These are phyloP conservation scores for Chytriomyces confervae DNA, from an alignment of 192 early-diverging fungal genomes.

Conservation along the genomic window DNA sequence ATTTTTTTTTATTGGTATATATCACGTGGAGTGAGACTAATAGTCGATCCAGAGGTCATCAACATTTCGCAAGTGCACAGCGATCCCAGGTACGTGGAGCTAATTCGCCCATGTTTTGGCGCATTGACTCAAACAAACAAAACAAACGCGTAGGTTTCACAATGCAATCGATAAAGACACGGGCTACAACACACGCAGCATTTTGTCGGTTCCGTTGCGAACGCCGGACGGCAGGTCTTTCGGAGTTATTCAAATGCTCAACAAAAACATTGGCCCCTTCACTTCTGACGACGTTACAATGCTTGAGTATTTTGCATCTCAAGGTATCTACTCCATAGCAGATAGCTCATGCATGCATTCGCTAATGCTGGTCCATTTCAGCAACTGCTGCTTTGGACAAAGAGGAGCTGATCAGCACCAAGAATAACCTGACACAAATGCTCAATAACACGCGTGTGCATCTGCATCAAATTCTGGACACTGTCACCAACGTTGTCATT, in stretches of 20 bases:
- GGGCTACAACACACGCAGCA: constrained; percentile 24
- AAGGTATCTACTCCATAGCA: constrained; percentile 1
- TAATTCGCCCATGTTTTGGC: background rate
- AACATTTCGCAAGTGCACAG: constrained; percentile 13
- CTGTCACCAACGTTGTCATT: constrained; percentile 18
- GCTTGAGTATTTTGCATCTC: constrained; percentile 14
- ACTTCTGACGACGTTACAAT: constrained; percentile 7
- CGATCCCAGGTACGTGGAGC: background rate
- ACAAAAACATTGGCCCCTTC: constrained; percentile 23
- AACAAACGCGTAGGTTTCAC: constrained; percentile 8
- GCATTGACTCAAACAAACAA: background rate
- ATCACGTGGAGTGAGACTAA: background rate
- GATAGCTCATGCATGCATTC: background rate
- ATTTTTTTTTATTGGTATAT: background rate
- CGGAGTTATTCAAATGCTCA: constrained; percentile 30
- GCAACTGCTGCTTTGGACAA: constrained; percentile 13
- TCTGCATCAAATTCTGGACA: background rate
- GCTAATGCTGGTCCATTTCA: background rate
- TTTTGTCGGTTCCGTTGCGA: constrained; percentile 21
- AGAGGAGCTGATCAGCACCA: background rate
- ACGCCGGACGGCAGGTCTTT: constrained; percentile 2
- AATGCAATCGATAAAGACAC: constrained; percentile 16
- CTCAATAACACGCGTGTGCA: background rate
- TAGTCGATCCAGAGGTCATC: constrained; percentile 14
- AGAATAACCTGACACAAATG: constrained; percentile 1